Evolutionary conservation across 345 rosid species (phyloP).

Genomic region (Mallotus nudiflorus): DNA sequence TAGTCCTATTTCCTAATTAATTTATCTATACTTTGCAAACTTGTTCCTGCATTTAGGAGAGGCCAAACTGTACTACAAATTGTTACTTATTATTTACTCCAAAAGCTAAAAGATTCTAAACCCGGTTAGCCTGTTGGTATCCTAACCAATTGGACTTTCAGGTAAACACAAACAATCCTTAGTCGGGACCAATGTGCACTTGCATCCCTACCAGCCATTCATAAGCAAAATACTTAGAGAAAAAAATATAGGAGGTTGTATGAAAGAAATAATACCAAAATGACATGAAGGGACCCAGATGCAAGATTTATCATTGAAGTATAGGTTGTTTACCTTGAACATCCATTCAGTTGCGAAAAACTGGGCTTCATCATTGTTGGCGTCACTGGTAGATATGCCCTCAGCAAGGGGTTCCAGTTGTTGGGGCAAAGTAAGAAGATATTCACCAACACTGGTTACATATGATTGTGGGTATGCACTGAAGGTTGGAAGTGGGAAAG

Average conservation of each 20-base stretch:
- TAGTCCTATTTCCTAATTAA: too few relatives aligned
- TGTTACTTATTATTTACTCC: not conserved
- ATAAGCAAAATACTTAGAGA: too few relatives aligned
- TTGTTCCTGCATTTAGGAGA: not conserved
- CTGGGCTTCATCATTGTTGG: conserved; percentile 84
- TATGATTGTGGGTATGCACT: conserved; percentile 95
- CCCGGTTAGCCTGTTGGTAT: too few relatives aligned
- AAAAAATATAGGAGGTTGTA: not conserved
- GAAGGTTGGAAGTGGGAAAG: conserved; percentile 83
- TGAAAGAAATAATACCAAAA: not conserved
- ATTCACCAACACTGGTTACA: conserved; percentile 87
- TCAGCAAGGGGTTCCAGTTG: conserved; percentile 98
- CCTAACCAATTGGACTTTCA: too few relatives aligned
- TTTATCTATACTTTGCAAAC: too few relatives aligned
- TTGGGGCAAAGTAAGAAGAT: conserved; percentile 96
- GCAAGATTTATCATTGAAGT: not conserved
- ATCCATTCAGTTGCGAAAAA: conserved; percentile 98
- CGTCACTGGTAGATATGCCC: conserved; percentile 76
- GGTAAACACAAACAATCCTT: too few relatives aligned
- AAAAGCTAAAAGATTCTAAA: too few relatives aligned
- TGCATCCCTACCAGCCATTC: too few relatives aligned
- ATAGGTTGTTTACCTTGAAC: conserved; percentile 72
- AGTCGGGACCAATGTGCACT: too few relatives aligned
- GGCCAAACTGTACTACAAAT: not conserved
- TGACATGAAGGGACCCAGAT: not conserved